phyloP scores from a whole-genome alignment of 2,329 filamentous ascomycete genomes.

The Calonectria crousiana region DNA sequence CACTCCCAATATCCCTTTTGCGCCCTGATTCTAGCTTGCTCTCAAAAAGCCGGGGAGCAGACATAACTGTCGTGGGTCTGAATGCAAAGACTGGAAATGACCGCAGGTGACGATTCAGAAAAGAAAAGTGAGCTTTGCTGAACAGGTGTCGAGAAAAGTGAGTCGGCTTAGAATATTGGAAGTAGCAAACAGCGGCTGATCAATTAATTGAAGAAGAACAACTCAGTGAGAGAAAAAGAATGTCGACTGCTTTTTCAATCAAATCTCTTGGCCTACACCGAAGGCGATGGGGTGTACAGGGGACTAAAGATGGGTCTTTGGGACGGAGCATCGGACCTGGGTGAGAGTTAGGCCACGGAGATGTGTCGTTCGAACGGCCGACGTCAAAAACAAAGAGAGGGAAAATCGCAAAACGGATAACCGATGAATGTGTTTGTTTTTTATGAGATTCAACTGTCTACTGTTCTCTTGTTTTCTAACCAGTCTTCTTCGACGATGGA shows the following conservation, averaged over 20 bases:
- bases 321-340: not conserved
- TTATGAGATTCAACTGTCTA: not conserved
- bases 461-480: not conserved
- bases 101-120: not conserved
- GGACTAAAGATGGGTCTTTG: not conserved
- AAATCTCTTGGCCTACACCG: not conserved
- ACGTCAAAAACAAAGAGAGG: not conserved
- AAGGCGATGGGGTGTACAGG: not conserved
- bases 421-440: not conserved
- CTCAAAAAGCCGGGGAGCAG: not conserved
- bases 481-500: too few relatives aligned
- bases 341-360: not conserved
- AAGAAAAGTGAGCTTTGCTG: too few relatives aligned
- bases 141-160: not conserved
- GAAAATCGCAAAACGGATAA: not conserved
- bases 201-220: not conserved
- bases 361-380: not conserved
- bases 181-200: not conserved
- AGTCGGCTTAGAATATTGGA: not conserved
- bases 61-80: not conserved
- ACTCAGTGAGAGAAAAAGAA: not conserved
- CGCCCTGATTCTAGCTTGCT: not conserved
- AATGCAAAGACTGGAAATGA: not conserved
- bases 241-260: not conserved
- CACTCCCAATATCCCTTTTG: not conserved